phyloP scores from a whole-genome alignment of 31 red algal species.

The Odonthalia washingtoniensis region DNA sequence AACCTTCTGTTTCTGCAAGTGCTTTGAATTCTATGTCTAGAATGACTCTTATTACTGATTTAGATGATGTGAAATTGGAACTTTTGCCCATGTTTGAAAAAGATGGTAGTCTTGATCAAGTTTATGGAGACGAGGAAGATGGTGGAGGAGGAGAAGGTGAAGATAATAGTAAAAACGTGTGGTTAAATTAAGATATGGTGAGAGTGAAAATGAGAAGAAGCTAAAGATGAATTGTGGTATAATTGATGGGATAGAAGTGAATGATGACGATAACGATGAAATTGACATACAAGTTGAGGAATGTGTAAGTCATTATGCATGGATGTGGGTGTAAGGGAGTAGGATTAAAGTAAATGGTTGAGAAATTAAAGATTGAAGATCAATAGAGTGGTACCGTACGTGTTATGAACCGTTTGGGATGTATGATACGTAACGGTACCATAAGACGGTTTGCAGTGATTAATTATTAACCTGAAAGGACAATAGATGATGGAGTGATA shows the following conservation, averaged over 20 bases:
- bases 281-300: too few species aligned
- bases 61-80: not conserved
- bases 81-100: not conserved
- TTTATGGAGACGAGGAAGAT: too few species aligned
- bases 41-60: not conserved
- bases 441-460: slow-evolving; percentile 14
- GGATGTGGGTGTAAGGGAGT: not conserved
- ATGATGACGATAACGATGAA: too few species aligned
- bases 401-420: not conserved
- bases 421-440: not conserved
- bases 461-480: too few species aligned
- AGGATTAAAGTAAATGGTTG: not conserved
- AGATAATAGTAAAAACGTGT: not conserved
- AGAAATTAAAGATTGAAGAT: not conserved
- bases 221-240: too few species aligned
- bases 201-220: too few species aligned
- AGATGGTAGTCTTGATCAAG: too few species aligned
- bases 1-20: not conserved
- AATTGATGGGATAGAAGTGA: too few species aligned
- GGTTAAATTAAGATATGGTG: too few species aligned
- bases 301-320: too few species aligned
- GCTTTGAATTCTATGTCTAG: not conserved
- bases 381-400: not conserved
- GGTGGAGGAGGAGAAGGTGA: not conserved
- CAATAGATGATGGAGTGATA: not conserved